Evolutionary conservation across 352 stramenopile genomes (phyloP), one percentile per base, ranked within the genome.

Genomic region (Peronospora tabacina): DNA sequence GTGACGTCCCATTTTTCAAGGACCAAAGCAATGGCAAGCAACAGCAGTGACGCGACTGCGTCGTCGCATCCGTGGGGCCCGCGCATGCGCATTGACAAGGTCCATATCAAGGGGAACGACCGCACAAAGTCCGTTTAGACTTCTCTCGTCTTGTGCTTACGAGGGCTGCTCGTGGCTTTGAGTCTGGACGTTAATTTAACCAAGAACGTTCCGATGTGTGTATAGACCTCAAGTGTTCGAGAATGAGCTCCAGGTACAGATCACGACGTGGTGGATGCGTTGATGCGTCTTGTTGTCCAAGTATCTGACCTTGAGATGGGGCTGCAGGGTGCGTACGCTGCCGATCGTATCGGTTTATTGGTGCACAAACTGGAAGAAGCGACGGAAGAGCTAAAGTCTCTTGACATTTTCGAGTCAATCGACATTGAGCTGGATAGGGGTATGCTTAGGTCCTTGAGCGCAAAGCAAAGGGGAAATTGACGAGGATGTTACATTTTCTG

Each of bases 51-150:
- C 28, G 52, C 45, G 38, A 46, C 49, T 38, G 57, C 66, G 36
- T 55, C 72, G 29, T 70, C 60, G 52, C 77, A 89, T 56, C 77
- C 73, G 56, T 88, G 75, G 79, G 77, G 77, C 5, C 82, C 79
- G 47, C 72, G 63, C 47, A 87, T 94, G 73, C 82, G 69, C 64
- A 82, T 94, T 52, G 68, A 67, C 48, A 90, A 94, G 62, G 81
- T 94, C 39, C 87, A 85, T 52, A 82, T 94, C 53, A 84, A 87
- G 63, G 83, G 83, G 36, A 94, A 92, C 62, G 79, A 90, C 37
- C 78, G 83, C 55, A 92, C 83, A 40, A 92, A 85, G 83, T 91
- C 44, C 35, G 68, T 61, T 7, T 33, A 2, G 35, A 22, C 56
- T 22, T 36, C 7, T n/a, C 20, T 29, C 3, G 29, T 15, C 5